These are phyloP conservation scores for Immersiporthe knoxdaviesiana DNA, from an alignment of 2,329 filamentous ascomycete genomes.

Conservation along the genomic window DNA sequence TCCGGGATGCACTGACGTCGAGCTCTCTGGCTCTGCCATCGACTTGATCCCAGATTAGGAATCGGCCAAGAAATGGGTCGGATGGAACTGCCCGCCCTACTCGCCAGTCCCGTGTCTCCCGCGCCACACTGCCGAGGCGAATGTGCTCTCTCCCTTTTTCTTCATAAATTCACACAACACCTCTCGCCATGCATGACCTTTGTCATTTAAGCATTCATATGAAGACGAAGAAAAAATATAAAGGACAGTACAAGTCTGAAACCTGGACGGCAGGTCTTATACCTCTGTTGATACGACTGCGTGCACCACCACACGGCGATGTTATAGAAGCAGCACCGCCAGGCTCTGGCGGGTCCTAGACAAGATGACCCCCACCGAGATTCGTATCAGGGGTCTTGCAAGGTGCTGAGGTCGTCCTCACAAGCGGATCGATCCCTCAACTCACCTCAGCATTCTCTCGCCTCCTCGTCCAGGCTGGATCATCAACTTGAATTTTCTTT, in stretches of 20 bases:
- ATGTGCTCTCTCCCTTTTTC: background rate
- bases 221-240: no score
- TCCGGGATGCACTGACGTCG: conserved; percentile 4
- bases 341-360: background rate
- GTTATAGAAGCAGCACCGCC: background rate
- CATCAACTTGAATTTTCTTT: background rate
- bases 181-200: background rate
- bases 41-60: background rate
- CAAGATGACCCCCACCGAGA: conserved; percentile 17
- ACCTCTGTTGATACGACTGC: background rate
- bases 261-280: background rate
- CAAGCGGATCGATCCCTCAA: background rate
- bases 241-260: background rate
- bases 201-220: background rate
- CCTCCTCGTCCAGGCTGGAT: background rate
- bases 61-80: conserved; percentile 3
- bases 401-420: background rate
- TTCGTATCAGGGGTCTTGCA: conserved; percentile 18
- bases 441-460: background rate
- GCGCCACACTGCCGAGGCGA: background rate
- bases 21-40: background rate
- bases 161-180: background rate
- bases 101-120: background rate
- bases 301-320: background rate
- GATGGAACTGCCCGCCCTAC: background rate